Base-by-base conservation (phyloP, 495 filamentous ascomycete species). In the Daldinia concentrica region DNA sequence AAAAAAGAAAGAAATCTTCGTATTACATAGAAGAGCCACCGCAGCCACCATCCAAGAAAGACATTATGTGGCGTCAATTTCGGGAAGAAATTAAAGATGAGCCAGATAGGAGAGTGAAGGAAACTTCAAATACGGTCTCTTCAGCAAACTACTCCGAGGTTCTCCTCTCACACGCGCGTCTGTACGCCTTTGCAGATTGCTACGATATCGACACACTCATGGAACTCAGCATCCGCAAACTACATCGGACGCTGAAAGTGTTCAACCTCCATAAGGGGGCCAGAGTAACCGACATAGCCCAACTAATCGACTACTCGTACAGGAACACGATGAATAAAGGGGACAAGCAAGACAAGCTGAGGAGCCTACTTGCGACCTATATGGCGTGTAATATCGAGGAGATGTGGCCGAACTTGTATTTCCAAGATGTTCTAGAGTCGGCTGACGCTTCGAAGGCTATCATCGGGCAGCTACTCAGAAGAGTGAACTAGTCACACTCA, bases 291-390 rank as follows among this genome's bases (percentile, higher is more conserved):
- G 71, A 73, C 15, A 12, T 73, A 3, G 66, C 55, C 9, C 62
- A 73, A 24, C 50, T 73, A 8, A 32, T 70, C 29, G 62, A 70
- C 50, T 73, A 58, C 32, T 54, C 63, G 24, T 70, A 62, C 19
- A 59, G 52, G 41, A 73, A 73, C 51, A 70, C 71, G 36, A 1
- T 34, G 3, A 60, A 36, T 19, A 57, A 43, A 19, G 29, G 19
- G 9, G 48, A 6, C 41, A 9, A 51, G n/a, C 36, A 37, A 8
- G 69, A 72, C 27, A 24, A 51, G 6, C 26, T 72, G 12, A 55
- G 69, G 14, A 37, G 27, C 19, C 4, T 64, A 9, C 64, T 72
- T n/a, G 64, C 69, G 1, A 61, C 48, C 5, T 72, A 72, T 52
- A n/a, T 27, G 14, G 69, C 69, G 12, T 64, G 64, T 37, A 52